Percentiles rank a stretch among this genome's conserved stretches.
phyloP scores from a whole-genome alignment of 306 rosid species.

The Casuarina equisetifolia region DNA sequence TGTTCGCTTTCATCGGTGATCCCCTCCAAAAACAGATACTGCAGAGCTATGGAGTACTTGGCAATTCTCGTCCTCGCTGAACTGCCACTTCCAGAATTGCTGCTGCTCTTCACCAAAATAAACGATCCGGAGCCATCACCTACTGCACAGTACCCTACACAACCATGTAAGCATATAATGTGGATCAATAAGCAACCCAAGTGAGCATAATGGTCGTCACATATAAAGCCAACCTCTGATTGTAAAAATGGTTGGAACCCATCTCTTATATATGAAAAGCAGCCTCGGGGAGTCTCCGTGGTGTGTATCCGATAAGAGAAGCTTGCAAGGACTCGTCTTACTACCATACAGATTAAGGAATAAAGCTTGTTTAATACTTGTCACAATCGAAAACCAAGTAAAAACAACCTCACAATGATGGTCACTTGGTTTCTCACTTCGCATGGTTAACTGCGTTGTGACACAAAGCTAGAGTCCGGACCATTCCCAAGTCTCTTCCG shows the following conservation, averaged over 20 bases:
- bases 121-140: slow-evolving; percentile 66
- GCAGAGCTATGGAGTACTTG: slow-evolving; percentile 82
- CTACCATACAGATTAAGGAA: slow-evolving; percentile 29
- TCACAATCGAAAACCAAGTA: slow-evolving; percentile 3
- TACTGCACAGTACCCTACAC: slow-evolving; percentile 36
- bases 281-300: slow-evolving; percentile 77
- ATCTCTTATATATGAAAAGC: slow-evolving; percentile 85
- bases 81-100: slow-evolving; percentile 31
- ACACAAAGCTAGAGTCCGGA: slow-evolving; percentile 80
- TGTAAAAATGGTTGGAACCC: slow-evolving; percentile 73
- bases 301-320: slow-evolving; percentile 77
- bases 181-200: slow-evolving; percentile 6
- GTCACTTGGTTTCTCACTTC: slow-evolving; percentile 48
- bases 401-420: not conserved
- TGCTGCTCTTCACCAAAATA: slow-evolving; percentile 46
- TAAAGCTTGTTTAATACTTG: not conserved
- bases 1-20: slow-evolving; percentile 36
- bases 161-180: not conserved
- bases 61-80: slow-evolving; percentile 43
- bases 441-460: slow-evolving; percentile 68
- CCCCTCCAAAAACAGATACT: slow-evolving; percentile 56
- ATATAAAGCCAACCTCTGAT: slow-evolving; percentile 53
- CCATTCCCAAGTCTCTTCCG: slow-evolving; percentile 84
- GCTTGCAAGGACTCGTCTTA: slow-evolving; percentile 67
- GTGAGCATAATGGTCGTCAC: not conserved